A percentile compares a stretch with the other conserved stretches of the same genome.
These are phyloP conservation scores for Lipomyces sp. DNA, from an alignment of 805 yeast species.

Conservation along the genomic window DNA sequence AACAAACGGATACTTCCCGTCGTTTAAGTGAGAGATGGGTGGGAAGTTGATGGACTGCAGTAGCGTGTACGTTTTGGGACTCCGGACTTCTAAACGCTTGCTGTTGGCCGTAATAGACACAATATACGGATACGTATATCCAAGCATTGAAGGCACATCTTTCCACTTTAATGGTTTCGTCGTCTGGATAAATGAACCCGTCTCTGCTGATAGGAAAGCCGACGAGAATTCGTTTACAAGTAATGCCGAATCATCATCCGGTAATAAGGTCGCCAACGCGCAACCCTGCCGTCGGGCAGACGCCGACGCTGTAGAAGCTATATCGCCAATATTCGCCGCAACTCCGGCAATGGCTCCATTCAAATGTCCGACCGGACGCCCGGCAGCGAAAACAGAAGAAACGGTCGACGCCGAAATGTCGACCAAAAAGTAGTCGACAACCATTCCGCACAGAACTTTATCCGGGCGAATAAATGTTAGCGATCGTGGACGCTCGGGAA, in stretches of 20 bases:
- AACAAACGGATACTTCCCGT: conserved; percentile 44
- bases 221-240: conserved; percentile 33
- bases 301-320: conserved; percentile 24
- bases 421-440: conserved; percentile 32
- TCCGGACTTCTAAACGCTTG: conserved; percentile 47
- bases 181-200: conserved; percentile 18
- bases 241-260: conserved; percentile 26
- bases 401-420: conserved; percentile 27
- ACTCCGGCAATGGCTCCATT: conserved; percentile 40
- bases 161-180: conserved; percentile 26
- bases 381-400: conserved; percentile 31
- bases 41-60: conserved; percentile 47
- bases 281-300: conserved; percentile 31
- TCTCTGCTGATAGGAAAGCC: conserved; percentile 23
- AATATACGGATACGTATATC: conserved; percentile 51
- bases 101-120: conserved; percentile 42
- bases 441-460: conserved; percentile 29
- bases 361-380: conserved; percentile 34
- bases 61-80: conserved; percentile 47
- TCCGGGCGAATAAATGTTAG: conserved; percentile 30
- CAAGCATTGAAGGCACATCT: conserved; percentile 43
- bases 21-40: conserved; percentile 34
- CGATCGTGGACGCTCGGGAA: conserved; percentile 33
- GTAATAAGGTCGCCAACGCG: conserved; percentile 27
- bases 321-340: conserved; percentile 28